These are phyloP conservation scores for Vitis hybrid DNA, from an alignment of 177 flowering plant genomes.

Conservation along the genomic window DNA sequence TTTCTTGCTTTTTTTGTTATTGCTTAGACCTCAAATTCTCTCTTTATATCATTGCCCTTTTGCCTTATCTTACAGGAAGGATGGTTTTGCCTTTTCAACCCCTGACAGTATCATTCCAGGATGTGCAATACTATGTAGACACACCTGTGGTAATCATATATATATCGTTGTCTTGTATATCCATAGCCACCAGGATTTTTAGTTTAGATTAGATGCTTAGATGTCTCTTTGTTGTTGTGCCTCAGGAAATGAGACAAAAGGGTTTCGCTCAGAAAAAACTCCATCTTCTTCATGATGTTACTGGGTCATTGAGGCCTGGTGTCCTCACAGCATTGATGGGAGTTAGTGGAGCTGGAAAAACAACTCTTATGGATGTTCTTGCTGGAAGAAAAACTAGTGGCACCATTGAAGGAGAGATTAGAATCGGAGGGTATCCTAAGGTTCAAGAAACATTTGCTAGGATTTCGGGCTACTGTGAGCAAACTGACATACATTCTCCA, in stretches of 20 bases:
- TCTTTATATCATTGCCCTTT: background rate
- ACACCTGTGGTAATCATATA: constrained; percentile 54
- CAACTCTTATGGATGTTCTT: constrained; percentile 82
- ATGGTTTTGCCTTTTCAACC: constrained; percentile 74
- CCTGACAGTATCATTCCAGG: constrained; percentile 48
- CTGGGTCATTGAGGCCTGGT: constrained; percentile 79
- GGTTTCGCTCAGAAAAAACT: constrained; percentile 54
- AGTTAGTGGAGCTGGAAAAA: constrained; percentile 90
- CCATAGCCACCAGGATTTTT: too few species aligned
- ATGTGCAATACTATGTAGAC: constrained; percentile 64
- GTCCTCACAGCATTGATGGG: constrained; percentile 89
- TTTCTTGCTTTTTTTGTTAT: background rate
- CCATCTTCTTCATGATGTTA: constrained; percentile 58
- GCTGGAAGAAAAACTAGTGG: constrained; percentile 86
- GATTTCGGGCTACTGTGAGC: constrained; percentile 81
- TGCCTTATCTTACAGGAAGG: constrained; percentile 32
- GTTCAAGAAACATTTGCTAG: constrained; percentile 76
- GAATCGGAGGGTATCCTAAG: constrained; percentile 71
- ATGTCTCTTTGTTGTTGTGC: constrained; percentile 7
- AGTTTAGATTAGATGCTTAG: too few species aligned
- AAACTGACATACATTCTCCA: constrained; percentile 76
- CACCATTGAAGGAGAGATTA: constrained; percentile 61
- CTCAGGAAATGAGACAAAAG: constrained; percentile 65
- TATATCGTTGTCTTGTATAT: background rate
- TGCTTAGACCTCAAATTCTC: background rate